Conservation (phyloP, 1,284 basidiomycete species). For the Wallemia ichthyophaga region DNA sequence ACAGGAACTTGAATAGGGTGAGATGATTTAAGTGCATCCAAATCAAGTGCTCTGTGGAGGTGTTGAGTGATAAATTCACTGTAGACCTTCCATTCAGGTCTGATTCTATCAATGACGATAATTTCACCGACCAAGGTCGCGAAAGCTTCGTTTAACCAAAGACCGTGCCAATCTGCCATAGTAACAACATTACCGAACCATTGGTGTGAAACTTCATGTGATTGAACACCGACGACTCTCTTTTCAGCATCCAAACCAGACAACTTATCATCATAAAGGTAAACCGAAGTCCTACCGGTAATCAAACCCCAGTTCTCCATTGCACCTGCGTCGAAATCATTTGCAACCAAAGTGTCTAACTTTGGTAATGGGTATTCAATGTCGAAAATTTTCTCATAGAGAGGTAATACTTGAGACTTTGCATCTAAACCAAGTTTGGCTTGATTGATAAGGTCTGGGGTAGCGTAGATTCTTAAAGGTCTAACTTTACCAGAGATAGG, state of each 20-base stretch:
- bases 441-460: slow-evolving; percentile 46
- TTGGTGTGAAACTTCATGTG: slow-evolving; percentile 46
- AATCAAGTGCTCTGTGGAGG: slow-evolving; percentile 29
- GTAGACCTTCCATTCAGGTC: slow-evolving; percentile 43
- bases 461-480: slow-evolving; percentile 57
- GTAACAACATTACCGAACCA: slow-evolving; percentile 28
- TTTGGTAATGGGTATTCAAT: slow-evolving; percentile 78
- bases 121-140: slow-evolving; percentile 59
- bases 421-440: slow-evolving; percentile 48
- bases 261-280: slow-evolving; percentile 50
- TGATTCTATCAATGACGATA: slow-evolving; percentile 40
- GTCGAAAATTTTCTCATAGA: slow-evolving; percentile 81
- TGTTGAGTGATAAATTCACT: slow-evolving; percentile 24
- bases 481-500: slow-evolving; percentile 51
- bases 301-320: slow-evolving; percentile 96
- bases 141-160: slow-evolving; percentile 35
- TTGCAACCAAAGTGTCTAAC: slow-evolving; percentile 44
- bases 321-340: slow-evolving; percentile 69
- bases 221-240: slow-evolving; percentile 42
- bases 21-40: slow-evolving; percentile 70
- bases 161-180: slow-evolving; percentile 14
- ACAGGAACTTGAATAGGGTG: slow-evolving; percentile 86
- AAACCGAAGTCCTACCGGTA: slow-evolving; percentile 56
- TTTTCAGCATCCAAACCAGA: slow-evolving; percentile 49
- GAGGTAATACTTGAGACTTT: slow-evolving; percentile 51